Evolutionary conservation across 2,329 filamentous ascomycete species (phyloP).

Genomic region (Magnaporthiopsis poae): DNA sequence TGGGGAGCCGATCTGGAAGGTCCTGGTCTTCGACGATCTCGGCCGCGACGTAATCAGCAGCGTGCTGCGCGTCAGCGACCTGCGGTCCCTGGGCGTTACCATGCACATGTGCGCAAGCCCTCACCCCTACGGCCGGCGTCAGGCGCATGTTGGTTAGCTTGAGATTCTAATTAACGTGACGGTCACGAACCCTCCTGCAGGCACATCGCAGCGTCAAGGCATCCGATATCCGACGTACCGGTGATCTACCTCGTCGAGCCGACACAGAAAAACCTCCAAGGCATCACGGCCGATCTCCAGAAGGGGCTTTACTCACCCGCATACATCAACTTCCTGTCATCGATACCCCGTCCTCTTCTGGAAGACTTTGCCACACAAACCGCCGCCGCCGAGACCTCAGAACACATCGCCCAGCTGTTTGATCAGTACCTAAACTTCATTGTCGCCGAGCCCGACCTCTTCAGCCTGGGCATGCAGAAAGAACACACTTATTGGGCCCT

Average conservation of each 20-base stretch:
- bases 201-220: constrained; percentile 70
- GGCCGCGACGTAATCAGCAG: constrained; percentile 95
- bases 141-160: background rate
- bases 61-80: constrained; percentile 83
- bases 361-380: constrained; percentile 92
- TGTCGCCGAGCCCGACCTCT: constrained; percentile 87
- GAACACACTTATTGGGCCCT: constrained; percentile 89
- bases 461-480: constrained; percentile 86
- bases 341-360: constrained; percentile 76
- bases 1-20: constrained; percentile 93
- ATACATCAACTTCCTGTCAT: constrained; percentile 94
- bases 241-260: constrained; percentile 95
- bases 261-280: constrained; percentile 66
- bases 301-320: constrained; percentile 84
- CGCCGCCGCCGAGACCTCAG: constrained; percentile 71
- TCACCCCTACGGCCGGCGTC: background rate
- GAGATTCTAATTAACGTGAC: background rate
- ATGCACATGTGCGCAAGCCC: constrained; percentile 66
- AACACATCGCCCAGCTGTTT: constrained; percentile 83
- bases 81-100: constrained; percentile 87
- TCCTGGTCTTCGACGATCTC: constrained; percentile 83
- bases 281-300: constrained; percentile 76
- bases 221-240: constrained; percentile 90
- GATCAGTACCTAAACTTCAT: constrained; percentile 98
- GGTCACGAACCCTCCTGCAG: constrained; percentile 28